phyloP scores from a whole-genome alignment of 2,329 filamentous ascomycete species.

The Paraphoma sp. region DNA sequence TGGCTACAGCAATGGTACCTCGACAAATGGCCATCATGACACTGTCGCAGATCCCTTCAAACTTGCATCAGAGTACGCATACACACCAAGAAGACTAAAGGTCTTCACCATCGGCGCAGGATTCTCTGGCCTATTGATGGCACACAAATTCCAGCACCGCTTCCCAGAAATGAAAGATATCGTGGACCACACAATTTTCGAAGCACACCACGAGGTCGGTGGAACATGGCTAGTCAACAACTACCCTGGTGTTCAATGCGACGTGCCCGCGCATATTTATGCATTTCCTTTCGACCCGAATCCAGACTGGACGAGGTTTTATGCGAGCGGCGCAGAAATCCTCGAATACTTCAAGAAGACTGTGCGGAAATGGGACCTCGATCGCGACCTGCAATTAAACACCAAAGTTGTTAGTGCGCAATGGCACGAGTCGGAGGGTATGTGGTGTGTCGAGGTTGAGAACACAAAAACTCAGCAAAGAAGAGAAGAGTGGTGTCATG shows the following conservation, averaged over 20 bases:
- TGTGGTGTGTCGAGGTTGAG: slow-evolving; percentile 48
- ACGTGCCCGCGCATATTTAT: slow-evolving; percentile 12
- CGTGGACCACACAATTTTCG: slow-evolving; percentile 22
- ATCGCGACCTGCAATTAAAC: slow-evolving; percentile 39
- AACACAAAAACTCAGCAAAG: slow-evolving; percentile 13
- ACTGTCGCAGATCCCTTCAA: slow-evolving; percentile 20
- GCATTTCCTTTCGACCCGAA: slow-evolving; percentile 52
- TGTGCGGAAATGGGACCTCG: slow-evolving; percentile 47
- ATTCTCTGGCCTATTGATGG: slow-evolving; percentile 43
- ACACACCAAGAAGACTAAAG: slow-evolving; percentile 23
- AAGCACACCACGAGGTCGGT: slow-evolving; percentile 44
- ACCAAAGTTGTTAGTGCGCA: slow-evolving; percentile 42
- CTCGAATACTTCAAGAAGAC: slow-evolving; percentile 48
- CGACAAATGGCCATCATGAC: slow-evolving; percentile 1
- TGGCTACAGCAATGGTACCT: background rate
- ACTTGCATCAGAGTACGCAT: slow-evolving; percentile 23
- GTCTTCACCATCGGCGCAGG: slow-evolving; percentile 40
- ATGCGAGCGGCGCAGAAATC: slow-evolving; percentile 48
- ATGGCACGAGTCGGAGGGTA: slow-evolving; percentile 44
- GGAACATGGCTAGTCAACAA: slow-evolving; percentile 36
- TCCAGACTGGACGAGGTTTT: slow-evolving; percentile 50
- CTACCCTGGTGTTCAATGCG: slow-evolving; percentile 2
- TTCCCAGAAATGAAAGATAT: slow-evolving; percentile 36
- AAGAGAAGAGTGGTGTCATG: slow-evolving; percentile 20
- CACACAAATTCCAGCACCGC: slow-evolving; percentile 42